A percentile compares a stretch with the other conserved stretches of the same genome.
These are phyloP conservation scores for Tetrapisispora taiwanensis DNA, from an alignment of 805 yeast species.

Conservation along the genomic window DNA sequence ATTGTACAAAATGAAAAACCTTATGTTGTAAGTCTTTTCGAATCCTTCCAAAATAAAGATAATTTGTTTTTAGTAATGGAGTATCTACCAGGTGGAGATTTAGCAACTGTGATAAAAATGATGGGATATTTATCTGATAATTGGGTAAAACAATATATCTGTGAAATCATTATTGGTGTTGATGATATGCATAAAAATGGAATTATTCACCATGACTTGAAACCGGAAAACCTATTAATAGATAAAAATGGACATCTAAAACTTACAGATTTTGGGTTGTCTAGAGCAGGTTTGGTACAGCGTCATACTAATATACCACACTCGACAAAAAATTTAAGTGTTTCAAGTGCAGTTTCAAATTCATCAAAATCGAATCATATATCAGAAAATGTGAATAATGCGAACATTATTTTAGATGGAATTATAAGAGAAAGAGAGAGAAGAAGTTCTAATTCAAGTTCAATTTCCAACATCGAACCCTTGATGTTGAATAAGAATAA, in stretches of 20 bases:
- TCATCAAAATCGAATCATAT: background rate
- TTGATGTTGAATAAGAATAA: slow-evolving; percentile 22
- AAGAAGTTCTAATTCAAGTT: slow-evolving; percentile 12
- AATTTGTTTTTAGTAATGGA: slow-evolving; percentile 92
- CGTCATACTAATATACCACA: slow-evolving; percentile 44
- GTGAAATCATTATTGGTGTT: slow-evolving; percentile 86
- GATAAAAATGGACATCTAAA: slow-evolving; percentile 84
- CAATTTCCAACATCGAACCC: slow-evolving; percentile 15
- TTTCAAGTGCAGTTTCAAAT: background rate
- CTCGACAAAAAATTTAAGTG: slow-evolving; percentile 4
- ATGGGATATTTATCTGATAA: slow-evolving; percentile 75
- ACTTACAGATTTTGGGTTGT: slow-evolving; percentile 89
- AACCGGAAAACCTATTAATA: slow-evolving; percentile 87
- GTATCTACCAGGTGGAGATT: slow-evolving; percentile 90
- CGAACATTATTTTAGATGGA: slow-evolving; percentile 3
- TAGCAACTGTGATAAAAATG: slow-evolving; percentile 73
- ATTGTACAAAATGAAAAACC: slow-evolving; percentile 93
- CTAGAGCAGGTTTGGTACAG: slow-evolving; percentile 78
- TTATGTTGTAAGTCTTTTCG: slow-evolving; percentile 80
- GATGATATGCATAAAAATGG: slow-evolving; percentile 81
- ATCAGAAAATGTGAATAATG: background rate
- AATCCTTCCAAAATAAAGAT: slow-evolving; percentile 81
- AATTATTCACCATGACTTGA: slow-evolving; percentile 87
- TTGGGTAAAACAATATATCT: slow-evolving; percentile 79
- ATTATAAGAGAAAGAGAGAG: slow-evolving; percentile 8